Base-by-base conservation (phyloP, 163 green algal species). In the Prototheca wickerhamii region DNA sequence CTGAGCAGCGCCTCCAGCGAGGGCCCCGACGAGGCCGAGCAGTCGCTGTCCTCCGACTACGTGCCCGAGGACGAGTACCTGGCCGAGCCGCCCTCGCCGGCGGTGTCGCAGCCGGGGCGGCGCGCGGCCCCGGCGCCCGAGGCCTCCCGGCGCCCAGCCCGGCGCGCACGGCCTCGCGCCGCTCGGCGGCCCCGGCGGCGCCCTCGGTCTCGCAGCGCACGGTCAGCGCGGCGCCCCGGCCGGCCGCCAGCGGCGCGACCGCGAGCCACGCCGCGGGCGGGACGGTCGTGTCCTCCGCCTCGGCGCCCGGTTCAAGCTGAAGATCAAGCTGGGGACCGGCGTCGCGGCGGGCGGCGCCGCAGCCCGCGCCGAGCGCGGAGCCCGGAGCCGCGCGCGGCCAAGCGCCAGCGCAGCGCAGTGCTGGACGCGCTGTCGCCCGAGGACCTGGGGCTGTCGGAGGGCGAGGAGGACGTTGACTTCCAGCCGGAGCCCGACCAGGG, bases 291-390 rank as follows among this genome's bases (percentile, higher is more conserved):
- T n/a, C n/a, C n/a, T n/a, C n/a, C n/a, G n/a, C 37, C 37, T 15
- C 37, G 37, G 10, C 37, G 10, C 46, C 46, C 18, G 23, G 12
- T 30, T 51, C 35, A 71, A 65, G 44, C 21, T 71, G 29, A 71
- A 71, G 30, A 42, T 71, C 57, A 65, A 65, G 50, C 4, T 65
- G 44, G 60, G 57, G 1, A 8, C 20, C 46, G 46, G 40, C 40
- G 40, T 49, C 25, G 31, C 26, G 34, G 20, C 26, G 23, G 26
- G 33, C 58, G 23, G 21, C 58, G 55, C 32, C 21, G 32, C 32
- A 0, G 33, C 25, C 53, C 26, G 12, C 53, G 12, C 20, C n/a
- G 8, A 53, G 44, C 43, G 52, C 52, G 8, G 28, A 17, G 25
- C 20, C 28, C 20, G 52, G 26, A 17, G 28, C n/a, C 23, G 26